Evolutionary conservation across 2,329 filamentous ascomycete species (phyloP).

Genomic region (Truncatella angustata): DNA sequence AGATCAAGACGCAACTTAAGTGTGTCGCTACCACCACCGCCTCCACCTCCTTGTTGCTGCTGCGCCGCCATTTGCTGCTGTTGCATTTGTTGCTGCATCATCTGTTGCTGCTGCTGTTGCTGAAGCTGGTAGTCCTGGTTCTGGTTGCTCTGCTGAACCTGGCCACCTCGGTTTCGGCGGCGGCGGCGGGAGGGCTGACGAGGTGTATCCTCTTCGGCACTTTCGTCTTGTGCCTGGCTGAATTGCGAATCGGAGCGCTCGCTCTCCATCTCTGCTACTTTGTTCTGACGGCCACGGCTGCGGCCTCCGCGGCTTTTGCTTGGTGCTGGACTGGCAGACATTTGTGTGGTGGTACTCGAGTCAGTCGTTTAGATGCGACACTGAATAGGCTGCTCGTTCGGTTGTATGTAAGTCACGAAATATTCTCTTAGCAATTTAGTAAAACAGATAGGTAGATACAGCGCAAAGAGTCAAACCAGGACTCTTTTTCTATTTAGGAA

Average conservation of each 20-base stretch:
- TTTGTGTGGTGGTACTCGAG: not conserved
- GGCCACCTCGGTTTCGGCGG: conserved; percentile 8
- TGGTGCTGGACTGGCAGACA: conserved; percentile 10
- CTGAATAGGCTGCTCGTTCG: too few relatives aligned
- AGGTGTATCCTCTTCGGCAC: conserved; percentile 23
- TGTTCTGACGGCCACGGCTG: not conserved
- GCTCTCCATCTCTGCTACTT: conserved; percentile 7
- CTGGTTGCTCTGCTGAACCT: not conserved
- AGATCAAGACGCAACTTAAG: conserved; percentile 73
- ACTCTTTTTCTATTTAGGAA: not conserved
- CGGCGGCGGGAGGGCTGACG: conserved; percentile 17
- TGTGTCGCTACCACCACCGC: conserved; percentile 55
- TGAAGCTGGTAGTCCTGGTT: not conserved
- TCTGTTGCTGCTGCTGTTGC: not conserved
- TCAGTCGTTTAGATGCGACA: too few relatives aligned
- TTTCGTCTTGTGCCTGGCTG: conserved; percentile 20
- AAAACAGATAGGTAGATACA: not conserved
- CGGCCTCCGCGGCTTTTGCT: not conserved
- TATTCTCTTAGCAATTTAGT: too few relatives aligned
- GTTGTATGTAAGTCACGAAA: not conserved
- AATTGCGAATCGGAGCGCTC: conserved; percentile 15
- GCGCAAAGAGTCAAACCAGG: not conserved
- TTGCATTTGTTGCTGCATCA: conserved; percentile 5
- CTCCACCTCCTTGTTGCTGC: conserved; percentile 18
- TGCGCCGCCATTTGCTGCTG: not conserved